A percentile compares a stretch with the other conserved stretches of the same genome.
Conservation (phyloP, 2,329 filamentous ascomycete species). For the Diaporthe capsici region DNA sequence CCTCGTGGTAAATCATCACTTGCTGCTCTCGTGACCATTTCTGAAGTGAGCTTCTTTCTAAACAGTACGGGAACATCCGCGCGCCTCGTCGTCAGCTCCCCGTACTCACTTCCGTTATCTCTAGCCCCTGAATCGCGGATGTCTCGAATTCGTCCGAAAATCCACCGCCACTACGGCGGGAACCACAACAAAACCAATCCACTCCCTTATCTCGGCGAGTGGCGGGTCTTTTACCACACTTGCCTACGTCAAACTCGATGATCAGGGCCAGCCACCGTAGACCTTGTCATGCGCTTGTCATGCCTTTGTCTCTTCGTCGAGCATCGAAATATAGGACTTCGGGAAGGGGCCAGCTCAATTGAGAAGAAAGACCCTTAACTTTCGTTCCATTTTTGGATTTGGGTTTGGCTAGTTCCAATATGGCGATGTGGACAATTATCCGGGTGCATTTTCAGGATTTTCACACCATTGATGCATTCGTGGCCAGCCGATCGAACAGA, state of each 20-base stretch:
- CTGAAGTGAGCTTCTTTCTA: neutral
- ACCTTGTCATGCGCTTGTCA: neutral
- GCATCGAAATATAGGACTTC: neutral
- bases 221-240: slow-evolving; percentile 33
- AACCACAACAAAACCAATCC: slow-evolving; percentile 2
- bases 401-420: slow-evolving; percentile 6
- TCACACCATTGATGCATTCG: neutral
- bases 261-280: slow-evolving; percentile 4
- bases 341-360: neutral
- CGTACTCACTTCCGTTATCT: slow-evolving; percentile 17
- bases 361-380: neutral
- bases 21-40: slow-evolving; percentile 8
- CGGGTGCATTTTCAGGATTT: neutral
- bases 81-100: neutral
- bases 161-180: slow-evolving; percentile 1
- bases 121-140: slow-evolving; percentile 30
- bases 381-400: slow-evolving; percentile 16
- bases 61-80: slow-evolving; percentile 1
- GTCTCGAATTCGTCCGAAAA: slow-evolving; percentile 32
- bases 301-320: neutral
- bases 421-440: neutral
- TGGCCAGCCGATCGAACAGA: neutral
- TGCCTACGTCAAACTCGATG: slow-evolving; percentile 27
- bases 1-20: neutral
- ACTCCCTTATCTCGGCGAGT: slow-evolving; percentile 34